Percentiles rank a stretch among this genome's conserved stretches.
phyloP scores from a whole-genome alignment of 2,329 filamentous ascomycete genomes.

The Alternaria ventricosa region DNA sequence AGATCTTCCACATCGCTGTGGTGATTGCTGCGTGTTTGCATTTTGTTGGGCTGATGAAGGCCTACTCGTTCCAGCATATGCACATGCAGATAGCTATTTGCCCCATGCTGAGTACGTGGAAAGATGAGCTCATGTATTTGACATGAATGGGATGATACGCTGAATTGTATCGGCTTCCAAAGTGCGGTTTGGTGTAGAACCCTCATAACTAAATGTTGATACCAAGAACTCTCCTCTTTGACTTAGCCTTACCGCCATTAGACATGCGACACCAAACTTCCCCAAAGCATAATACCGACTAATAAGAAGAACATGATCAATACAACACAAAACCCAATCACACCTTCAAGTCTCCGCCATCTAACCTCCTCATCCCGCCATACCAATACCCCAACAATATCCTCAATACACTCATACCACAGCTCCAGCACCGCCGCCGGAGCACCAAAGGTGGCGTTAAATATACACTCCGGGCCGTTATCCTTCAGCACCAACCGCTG shows the following conservation, averaged over 20 bases:
- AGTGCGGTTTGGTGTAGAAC: neutral
- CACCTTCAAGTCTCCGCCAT: neutral
- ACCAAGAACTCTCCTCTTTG: neutral
- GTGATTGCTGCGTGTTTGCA: neutral
- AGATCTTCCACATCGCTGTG: neutral
- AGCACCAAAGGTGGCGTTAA: neutral
- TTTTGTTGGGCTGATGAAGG: neutral
- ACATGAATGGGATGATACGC: neutral
- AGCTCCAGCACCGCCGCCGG: neutral
- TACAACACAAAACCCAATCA: neutral
- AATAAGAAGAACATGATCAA: neutral
- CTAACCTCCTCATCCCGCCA: constrained; percentile 5
- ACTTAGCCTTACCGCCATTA: neutral
- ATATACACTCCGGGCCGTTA: neutral
- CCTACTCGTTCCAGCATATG: neutral
- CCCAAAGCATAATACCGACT: neutral
- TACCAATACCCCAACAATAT: constrained; percentile 4
- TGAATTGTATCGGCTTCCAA: neutral
- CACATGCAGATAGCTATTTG: neutral
- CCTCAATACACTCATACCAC: neutral
- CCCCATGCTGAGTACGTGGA: neutral
- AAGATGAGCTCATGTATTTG: neutral
- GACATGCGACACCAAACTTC: neutral
- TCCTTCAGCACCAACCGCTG: neutral
- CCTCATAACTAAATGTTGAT: neutral